These are phyloP conservation scores for Chaetomiaceae sp. DNA, from an alignment of 2,329 filamentous ascomycete genomes.

Conservation along the genomic window DNA sequence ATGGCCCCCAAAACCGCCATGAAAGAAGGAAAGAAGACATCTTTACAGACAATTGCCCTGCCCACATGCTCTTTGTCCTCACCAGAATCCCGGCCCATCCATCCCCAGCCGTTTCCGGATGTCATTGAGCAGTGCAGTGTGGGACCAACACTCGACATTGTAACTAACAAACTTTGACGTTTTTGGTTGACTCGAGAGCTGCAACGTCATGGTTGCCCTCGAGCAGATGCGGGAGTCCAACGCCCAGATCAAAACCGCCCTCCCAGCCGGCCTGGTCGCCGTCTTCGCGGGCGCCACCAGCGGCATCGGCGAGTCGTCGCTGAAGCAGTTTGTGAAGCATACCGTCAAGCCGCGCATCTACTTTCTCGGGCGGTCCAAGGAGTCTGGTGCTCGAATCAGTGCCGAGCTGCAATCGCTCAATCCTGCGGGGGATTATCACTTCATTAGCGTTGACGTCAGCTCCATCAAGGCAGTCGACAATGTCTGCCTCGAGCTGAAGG, in stretches of 20 bases:
- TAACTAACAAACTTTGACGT: too few relatives aligned
- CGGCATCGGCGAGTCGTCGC: conserved; percentile 41
- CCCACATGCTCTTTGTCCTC: too few relatives aligned
- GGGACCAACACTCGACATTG: too few relatives aligned
- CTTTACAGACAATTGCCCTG: too few relatives aligned
- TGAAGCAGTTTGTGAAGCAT: conserved; percentile 22
- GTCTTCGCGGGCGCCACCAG: conserved; percentile 80
- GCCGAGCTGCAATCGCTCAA: conserved; percentile 14
- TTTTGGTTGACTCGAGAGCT: too few relatives aligned
- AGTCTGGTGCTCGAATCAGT: not conserved
- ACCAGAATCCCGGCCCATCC: too few relatives aligned
- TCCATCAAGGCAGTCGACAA: conserved; percentile 19
- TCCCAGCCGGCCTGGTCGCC: conserved; percentile 55
- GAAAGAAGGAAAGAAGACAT: too few relatives aligned
- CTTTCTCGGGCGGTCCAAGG: conserved; percentile 20
- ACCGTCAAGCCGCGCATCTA: conserved; percentile 20
- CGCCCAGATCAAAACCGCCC: conserved; percentile 63
- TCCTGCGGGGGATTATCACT: conserved; percentile 20
- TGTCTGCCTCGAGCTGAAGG: conserved; percentile 9
- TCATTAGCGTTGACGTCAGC: conserved; percentile 26
- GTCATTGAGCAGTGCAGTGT: too few relatives aligned
- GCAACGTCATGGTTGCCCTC: conserved; percentile 1
- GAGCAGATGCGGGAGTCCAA: conserved; percentile 7
- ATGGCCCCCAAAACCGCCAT: too few relatives aligned
- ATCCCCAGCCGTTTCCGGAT: too few relatives aligned